Conservation (phyloP, 1,284 basidiomycete genomes). For the Marasmius tenuissimus region DNA sequence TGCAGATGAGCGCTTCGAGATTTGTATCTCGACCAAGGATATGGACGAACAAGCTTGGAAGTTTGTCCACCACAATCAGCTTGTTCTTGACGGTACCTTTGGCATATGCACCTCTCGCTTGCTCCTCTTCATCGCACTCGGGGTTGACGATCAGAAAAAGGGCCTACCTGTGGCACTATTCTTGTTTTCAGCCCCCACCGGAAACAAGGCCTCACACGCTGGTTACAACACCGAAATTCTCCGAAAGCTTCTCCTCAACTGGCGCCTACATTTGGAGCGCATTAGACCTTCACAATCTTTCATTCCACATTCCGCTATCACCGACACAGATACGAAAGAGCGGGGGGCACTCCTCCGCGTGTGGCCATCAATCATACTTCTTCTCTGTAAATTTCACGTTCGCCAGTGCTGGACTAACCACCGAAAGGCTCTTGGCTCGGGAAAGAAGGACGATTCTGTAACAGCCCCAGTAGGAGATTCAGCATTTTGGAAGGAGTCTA, state of each 20-base stretch:
- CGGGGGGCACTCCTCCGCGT: conserved; percentile 26
- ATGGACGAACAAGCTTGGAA: conserved; percentile 35
- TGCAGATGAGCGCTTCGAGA: conserved; percentile 21
- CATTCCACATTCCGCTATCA: conserved; percentile 28
- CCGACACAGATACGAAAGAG: conserved; percentile 38
- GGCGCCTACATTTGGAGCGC: conserved; percentile 13
- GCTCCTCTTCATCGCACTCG: conserved; percentile 37
- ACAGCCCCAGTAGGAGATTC: too few relatives aligned
- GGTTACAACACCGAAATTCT: conserved; percentile 34
- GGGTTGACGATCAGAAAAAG: conserved; percentile 24
- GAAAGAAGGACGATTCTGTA: not conserved
- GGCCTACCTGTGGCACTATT: conserved; percentile 34
- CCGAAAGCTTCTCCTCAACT: conserved; percentile 24
- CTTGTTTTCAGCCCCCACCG: conserved; percentile 35
- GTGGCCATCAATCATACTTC: conserved; percentile 29
- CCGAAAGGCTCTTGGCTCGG: not conserved
- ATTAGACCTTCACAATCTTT: conserved; percentile 18
- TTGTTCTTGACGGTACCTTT: conserved; percentile 40
- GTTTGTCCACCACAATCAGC: conserved; percentile 28
- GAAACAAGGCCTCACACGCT: conserved; percentile 28
- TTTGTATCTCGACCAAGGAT: conserved; percentile 26
- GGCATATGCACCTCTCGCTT: conserved; percentile 30
- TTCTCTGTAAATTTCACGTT: conserved; percentile 37
- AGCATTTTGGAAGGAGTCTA: not conserved
- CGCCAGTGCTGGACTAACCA: conserved; percentile 5